phyloP scores from a whole-genome alignment of 495 filamentous ascomycete genomes.

The Aspergillus olivimuriae region DNA sequence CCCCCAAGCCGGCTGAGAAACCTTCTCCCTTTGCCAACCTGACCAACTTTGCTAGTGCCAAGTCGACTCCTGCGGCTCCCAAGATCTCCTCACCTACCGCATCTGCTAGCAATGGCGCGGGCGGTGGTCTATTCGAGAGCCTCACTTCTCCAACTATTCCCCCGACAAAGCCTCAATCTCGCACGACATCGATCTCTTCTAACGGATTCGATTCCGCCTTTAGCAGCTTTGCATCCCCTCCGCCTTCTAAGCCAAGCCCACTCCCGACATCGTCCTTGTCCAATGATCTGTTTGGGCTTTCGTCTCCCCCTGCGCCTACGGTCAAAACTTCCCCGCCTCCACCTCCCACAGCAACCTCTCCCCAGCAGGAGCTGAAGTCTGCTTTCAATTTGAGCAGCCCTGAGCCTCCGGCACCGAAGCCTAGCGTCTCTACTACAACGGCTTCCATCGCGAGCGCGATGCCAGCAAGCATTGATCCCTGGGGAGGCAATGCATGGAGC shows the following conservation, averaged over 20 bases:
- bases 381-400: constrained; percentile 73
- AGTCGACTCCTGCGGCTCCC: constrained; percentile 47
- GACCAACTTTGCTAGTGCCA: constrained; percentile 51
- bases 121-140: constrained; percentile 75
- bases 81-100: constrained; percentile 45
- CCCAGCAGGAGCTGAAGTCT: constrained; percentile 47
- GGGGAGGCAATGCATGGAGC: constrained; percentile 47
- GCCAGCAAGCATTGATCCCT: constrained; percentile 39
- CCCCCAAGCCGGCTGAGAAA: constrained; percentile 48
- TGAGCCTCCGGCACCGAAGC: constrained; percentile 38
- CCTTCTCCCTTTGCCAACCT: constrained; percentile 69
- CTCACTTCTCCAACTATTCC: constrained; percentile 51
- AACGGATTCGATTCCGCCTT: constrained; percentile 51
- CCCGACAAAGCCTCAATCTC: constrained; percentile 37
- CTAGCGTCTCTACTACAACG: constrained; percentile 23
- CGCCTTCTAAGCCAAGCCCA: constrained; percentile 35
- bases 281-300: constrained; percentile 77
- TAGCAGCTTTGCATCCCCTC: constrained; percentile 34
- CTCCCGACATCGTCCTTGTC: constrained; percentile 41
- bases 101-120: constrained; percentile 55
- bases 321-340: constrained; percentile 28
- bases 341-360: constrained; percentile 26
- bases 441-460: constrained; percentile 26
- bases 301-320: constrained; percentile 45
- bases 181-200: constrained; percentile 38